Conservation (phyloP, 352 stramenopile genomes). For the Nothophytophthora sp. region DNA sequence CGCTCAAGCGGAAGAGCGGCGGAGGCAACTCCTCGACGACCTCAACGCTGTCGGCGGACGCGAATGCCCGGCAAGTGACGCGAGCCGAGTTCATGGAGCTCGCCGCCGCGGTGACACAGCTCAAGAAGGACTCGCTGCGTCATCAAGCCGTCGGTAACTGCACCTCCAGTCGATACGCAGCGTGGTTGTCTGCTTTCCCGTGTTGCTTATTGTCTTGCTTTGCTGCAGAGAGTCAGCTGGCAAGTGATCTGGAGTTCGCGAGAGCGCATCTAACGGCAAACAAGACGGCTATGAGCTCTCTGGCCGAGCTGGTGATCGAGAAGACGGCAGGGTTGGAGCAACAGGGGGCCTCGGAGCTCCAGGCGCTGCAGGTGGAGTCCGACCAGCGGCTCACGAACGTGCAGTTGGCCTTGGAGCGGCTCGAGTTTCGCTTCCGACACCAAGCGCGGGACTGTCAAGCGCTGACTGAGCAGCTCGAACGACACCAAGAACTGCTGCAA, state of each 20-base stretch:
- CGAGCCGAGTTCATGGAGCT: conserved; percentile 65
- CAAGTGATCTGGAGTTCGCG: conserved; percentile 50
- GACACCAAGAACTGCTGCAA: conserved; percentile 46
- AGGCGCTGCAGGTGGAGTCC: conserved; percentile 47
- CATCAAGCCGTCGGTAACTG: conserved; percentile 40
- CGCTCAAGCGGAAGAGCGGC: conserved; percentile 18
- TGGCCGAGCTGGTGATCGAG: conserved; percentile 48
- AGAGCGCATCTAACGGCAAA: conserved; percentile 44
- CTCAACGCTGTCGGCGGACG: conserved; percentile 32
- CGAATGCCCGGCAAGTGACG: conserved; percentile 49
- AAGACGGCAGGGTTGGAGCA: conserved; percentile 49
- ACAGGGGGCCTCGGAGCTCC: conserved; percentile 35
- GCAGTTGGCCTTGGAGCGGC: conserved; percentile 45
- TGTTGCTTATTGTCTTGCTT: background rate
- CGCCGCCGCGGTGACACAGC: conserved; percentile 34
- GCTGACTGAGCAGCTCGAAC: conserved; percentile 46
- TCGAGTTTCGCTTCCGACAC: conserved; percentile 78
- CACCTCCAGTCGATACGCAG: background rate
- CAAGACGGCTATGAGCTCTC: conserved; percentile 41
- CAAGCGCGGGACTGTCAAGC: conserved; percentile 52
- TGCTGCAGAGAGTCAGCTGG: conserved; percentile 55
- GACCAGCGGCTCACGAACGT: conserved; percentile 47
- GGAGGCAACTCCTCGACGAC: conserved; percentile 1
- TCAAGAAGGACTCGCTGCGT: conserved; percentile 46
- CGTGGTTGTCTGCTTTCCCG: background rate